phyloP scores from a whole-genome alignment of 768 basidiomycete genomes.

The Lepiota venenata region DNA sequence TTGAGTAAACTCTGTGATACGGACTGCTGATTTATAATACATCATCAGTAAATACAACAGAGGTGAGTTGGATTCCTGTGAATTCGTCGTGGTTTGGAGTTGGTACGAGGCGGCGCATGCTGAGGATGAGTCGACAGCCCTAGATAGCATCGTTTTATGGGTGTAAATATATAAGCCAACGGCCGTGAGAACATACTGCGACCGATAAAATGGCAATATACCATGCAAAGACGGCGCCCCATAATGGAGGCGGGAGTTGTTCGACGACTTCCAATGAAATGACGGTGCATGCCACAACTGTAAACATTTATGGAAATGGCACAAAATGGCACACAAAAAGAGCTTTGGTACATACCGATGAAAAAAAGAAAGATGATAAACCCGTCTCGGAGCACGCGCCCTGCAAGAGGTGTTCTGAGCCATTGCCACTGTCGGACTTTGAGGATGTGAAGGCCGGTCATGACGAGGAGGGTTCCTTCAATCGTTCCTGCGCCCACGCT shows the following conservation, averaged over 20 bases:
- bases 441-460: constrained; percentile 3
- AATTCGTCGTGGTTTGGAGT: neutral
- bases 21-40: too few relatives aligned
- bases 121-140: constrained; percentile 15
- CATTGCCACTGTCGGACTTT: constrained; percentile 6
- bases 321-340: too few relatives aligned
- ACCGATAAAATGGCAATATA: constrained; percentile 14
- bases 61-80: neutral
- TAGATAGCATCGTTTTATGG: too few relatives aligned
- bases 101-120: constrained; percentile 8
- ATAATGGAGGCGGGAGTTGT: neutral
- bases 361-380: constrained; percentile 7
- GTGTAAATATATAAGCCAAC: too few relatives aligned
- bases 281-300: constrained; percentile 12
- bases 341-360: too few relatives aligned
- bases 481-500: neutral
- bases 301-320: too few relatives aligned
- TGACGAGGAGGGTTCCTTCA: neutral
- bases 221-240: constrained; percentile 17
- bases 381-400: constrained; percentile 11
- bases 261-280: constrained; percentile 11
- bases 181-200: too few relatives aligned
- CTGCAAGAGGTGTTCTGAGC: constrained; percentile 2
- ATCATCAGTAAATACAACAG: neutral
- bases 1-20: too few relatives aligned